Base-by-base conservation (phyloP, 2,329 filamentous ascomycete species). In the Ophiosphaerella narmari region DNA sequence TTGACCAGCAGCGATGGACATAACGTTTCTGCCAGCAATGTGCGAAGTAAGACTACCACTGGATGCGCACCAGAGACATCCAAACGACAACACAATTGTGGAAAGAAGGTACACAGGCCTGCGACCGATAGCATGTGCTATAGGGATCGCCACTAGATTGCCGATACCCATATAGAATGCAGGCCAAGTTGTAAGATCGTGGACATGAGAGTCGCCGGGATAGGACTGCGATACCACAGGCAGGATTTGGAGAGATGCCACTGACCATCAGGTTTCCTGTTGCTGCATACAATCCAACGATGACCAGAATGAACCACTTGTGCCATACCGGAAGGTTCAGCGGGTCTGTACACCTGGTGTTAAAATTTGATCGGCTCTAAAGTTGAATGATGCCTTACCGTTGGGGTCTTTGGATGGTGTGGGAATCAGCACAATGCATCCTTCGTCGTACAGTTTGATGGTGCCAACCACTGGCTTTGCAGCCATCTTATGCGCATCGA, bases 1-100 rank as follows among this genome's bases (percentile, higher is more conserved):
- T 33, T 55, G 53, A 4, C 53, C 53, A n/a, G 50, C 53, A 9
- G 49, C 53, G 23, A 55, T 52, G 7, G 49, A 53, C 53, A 53
- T 55, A 24, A 55, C 23, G 18, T 55, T 40, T 35, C 53, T 42
- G 12, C 50, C 50, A 16, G 53, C 53, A 18, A 55, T 55, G 11
- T 55, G 53, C 13, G 53, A 49, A 12, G 21, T 41, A 4, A 53
- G 38, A 23, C 45, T 55, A 4, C 45, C 37, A 14, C 48, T 52
- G 6, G 41, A 39, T 7, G 52, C 52, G 35, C 52, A 55, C 45
- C 53, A 47, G 23, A 53, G 46, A 33, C 52, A 49, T 7, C 49
- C 46, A 21, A 52, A 49, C 23, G 50, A 46, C 31, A 55, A 23
- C 8, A 50, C 40, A 9, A 52, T 44, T 7, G 46, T 52, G 12